These are phyloP conservation scores for Irpex sp. DNA, from an alignment of 1,284 basidiomycete genomes.

Conservation along the genomic window DNA sequence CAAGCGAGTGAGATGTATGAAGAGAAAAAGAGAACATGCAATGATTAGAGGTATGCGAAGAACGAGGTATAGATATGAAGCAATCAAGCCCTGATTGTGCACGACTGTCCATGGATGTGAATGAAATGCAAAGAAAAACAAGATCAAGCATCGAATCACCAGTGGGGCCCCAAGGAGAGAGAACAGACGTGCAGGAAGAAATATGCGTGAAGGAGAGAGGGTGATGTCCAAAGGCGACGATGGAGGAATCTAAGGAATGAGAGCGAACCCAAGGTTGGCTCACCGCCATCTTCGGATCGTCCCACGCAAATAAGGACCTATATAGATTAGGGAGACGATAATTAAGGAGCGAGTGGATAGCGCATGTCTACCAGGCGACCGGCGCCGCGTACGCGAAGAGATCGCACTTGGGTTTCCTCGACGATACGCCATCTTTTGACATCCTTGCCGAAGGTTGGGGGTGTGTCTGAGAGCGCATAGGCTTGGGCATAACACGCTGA, in stretches of 20 bases:
- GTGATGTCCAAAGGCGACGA: not conserved
- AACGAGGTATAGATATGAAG: not conserved
- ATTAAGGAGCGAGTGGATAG: not conserved
- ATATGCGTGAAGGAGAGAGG: not conserved
- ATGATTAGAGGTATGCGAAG: not conserved
- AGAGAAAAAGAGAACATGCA: not conserved
- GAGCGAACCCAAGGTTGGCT: not conserved
- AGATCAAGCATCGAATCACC: not conserved
- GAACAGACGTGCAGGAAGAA: not conserved
- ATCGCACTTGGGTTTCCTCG: constrained; percentile 25
- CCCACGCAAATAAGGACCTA: not conserved
- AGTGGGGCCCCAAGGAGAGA: not conserved
- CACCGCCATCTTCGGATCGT: not conserved
- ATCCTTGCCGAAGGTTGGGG: constrained; percentile 20
- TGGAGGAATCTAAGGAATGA: not conserved
- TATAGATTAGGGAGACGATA: not conserved
- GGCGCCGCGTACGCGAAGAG: constrained; percentile 48
- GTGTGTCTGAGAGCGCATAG: not conserved
- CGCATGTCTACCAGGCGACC: constrained; percentile 39
- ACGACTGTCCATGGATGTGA: not conserved
- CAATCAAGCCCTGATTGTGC: not conserved
- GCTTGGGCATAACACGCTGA: constrained; percentile 16
- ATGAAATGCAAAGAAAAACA: not conserved
- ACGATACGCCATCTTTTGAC: not conserved
- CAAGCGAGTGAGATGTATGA: not conserved